Evolutionary conservation across 1,139 yeast species (phyloP), one percentile per base, ranked within the genome.

Genomic region (Yamadazyma siamensis): DNA sequence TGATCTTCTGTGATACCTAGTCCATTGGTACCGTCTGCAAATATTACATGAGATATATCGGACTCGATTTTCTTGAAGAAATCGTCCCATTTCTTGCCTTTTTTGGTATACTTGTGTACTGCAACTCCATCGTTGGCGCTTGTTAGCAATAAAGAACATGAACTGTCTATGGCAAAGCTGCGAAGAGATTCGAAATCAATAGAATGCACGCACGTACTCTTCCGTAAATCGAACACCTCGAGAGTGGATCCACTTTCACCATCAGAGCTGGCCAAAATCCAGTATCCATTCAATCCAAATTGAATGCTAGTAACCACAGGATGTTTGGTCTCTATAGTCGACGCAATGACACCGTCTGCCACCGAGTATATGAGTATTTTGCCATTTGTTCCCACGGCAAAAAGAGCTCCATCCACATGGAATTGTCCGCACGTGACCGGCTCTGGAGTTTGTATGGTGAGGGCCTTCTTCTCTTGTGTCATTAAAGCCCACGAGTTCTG

Each of bases 281-380:
- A 80, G 53, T 79, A 81, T 4, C 94, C 94, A 48, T 83, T 83
- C 16, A 70, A 61, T 6, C 83, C 80, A 59, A 83, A 83, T 28
- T 54, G 49, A 2, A 82, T 46, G 13, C 61, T 54, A 5, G 54
- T 44, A 5, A 77, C 62, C 2, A 36, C 32, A 0, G 52, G 44
- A 18, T 51, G 44, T 7, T 44, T 47, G 3, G 57, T 42, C 3
- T 44, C 40, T n/a, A 75, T 47, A 1, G 61, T 56, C 0, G 76
- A 64, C 3, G 63, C 72, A 15, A 56, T 38, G 8, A n/a, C 51
- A 3, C 71, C 69, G 13, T 55, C 57, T 9, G 68, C 54, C 15
- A 77, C 41, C 35, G 72, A 74, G 41, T 59, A 65, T 5, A 79
- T 56, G 4, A 53, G 47, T 7, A 77, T 59, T 5, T 55, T 47